Base-by-base conservation (phyloP, 2,329 filamentous ascomycete genomes). In the Pyrenochaeta sp. region DNA sequence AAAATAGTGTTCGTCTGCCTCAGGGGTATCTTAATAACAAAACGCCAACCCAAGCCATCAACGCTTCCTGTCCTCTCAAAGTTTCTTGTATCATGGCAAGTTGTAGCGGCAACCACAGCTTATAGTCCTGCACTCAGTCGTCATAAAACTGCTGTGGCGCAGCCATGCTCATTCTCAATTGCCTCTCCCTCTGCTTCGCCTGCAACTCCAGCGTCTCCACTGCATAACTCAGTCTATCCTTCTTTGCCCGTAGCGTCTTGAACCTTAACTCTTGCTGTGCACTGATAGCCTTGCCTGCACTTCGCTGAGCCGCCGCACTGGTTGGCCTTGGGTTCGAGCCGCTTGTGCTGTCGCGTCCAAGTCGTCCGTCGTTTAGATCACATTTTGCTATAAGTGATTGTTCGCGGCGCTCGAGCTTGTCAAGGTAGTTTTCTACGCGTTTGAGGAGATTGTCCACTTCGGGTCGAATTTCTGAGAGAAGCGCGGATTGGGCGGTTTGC, bases 401-500 rank as follows among this genome's bases (percentile, higher is more conserved):
- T 74, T 96, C 91, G 61, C 91, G 89, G 6, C 92, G 87, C 46
- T 90, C 90, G 36, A 94, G 87, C 53, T 91, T 90, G 65, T 93
- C 91, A 33, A 96, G 84, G 69, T 96, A 89, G 58, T 88, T 87
- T 62, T 92, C 88, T n/a, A 92, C 91, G 62, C 92, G 88, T 58
- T 87, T 85, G 45, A 97, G 87, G 2, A 97, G 85, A 52, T 87
- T 85, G 27, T 88, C 82, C 60, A 96, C 90, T 74, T 92, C 92
- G 7, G 93, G 93, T n/a, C 89, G 88, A 64, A 97, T 95, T 73
- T 96, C 92, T 68, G 91, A 90, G 66, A 92, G 89, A 15, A 97
- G 86, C 4, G 91, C 88, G 62, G 90, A 83, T 76, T 97, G 93
- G 29, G 93, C 93, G 58, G 89, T 85, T 56, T 88, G 87, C 39